Base-by-base conservation (phyloP, 805 yeast genomes). In the Hanseniaspora valbyensis region DNA sequence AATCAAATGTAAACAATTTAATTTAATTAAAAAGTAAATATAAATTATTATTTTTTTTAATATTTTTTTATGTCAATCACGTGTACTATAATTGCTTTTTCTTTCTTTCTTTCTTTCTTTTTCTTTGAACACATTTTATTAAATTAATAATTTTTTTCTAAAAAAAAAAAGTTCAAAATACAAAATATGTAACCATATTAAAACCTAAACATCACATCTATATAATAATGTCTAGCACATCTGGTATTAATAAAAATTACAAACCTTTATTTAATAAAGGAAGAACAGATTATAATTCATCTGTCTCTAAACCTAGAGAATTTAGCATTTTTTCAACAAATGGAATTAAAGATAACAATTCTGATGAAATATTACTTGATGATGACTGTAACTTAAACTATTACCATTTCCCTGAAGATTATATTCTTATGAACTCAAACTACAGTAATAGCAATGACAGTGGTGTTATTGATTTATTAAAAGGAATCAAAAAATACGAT, bases 281-380 rank as follows among this genome's bases (percentile, higher is more conserved):
- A 10, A 67, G 83, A 52, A 75, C 86, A 18, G 50, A 45, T 0
- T 70, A 75, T 28, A 74, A 81, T 9, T 78, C 90, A 0, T 77
- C 86, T 1, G 70, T 89, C 49, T 80, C 81, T 58, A 94, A 87
- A 63, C 97, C 98, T 2, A 82, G 81, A 56, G 96, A 92, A 64
- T 56, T 90, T 2, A 70, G 76, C n/a, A 63, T 76, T 3, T 90
- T 70, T 61, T 78, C 90, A 1, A 68, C 87, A 52, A 77, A 75
- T 25, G 29, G 25, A 3, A 18, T 18, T 21, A 38, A 16, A 24
- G 37, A 42, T 13, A 10, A 14, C 19, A 26, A 22, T 2, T 25
- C 38, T n/a, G 25, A 29, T 16, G 18, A 32, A 72, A 21, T 70
- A 74, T 26, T 59, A 66, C 28, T 66, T 4, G 65, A 76, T 9